Evolutionary conservation across 352 stramenopile species (phyloP), one percentile per base, ranked within the genome.

Genomic region (Lagenidium giganteum): DNA sequence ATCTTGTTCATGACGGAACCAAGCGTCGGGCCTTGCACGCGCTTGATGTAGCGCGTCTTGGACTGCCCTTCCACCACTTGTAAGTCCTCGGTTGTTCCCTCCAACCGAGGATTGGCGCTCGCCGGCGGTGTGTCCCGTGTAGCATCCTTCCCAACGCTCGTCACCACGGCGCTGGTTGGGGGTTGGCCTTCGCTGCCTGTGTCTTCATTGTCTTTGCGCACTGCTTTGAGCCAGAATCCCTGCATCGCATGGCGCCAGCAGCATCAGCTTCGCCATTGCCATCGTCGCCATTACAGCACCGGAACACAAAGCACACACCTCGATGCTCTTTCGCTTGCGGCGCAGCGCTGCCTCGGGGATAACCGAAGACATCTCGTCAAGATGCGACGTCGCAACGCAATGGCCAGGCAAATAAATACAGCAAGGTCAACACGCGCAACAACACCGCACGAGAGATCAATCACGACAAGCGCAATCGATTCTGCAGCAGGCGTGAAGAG

Each of bases 331-430:
- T n/a, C 78, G 75, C 17, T 62, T 74, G 9, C 68, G 74, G 8
- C 74, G 74, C 24, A 90, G 65, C 22, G 81, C 78, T 39, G 84
- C 79, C 50, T 86, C 71, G 21, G 71, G 71, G 69, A 86, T 82
- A 36, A n/a, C n/a, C n/a, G n/a, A n/a, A n/a, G n/a, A n/a, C n/a
- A n/a, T n/a, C n/a, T n/a, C n/a, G n/a, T n/a, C n/a, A n/a, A n/a
- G n/a, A n/a, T n/a, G n/a, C n/a, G n/a, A n/a, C n/a, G n/a, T n/a
- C n/a, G n/a, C n/a, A n/a, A n/a, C n/a, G n/a, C n/a, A n/a, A n/a
- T n/a, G n/a, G n/a, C n/a, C n/a, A n/a, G n/a, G n/a, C n/a, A n/a
- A n/a, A n/a, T n/a, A n/a, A n/a, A n/a, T n/a, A n/a, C n/a, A n/a
- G n/a, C n/a, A n/a, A n/a, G n/a, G n/a, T n/a, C n/a, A n/a, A n/a